phyloP scores from a whole-genome alignment of 2,329 filamentous ascomycete species.

The Phaeosphaeriaceae sp. region DNA sequence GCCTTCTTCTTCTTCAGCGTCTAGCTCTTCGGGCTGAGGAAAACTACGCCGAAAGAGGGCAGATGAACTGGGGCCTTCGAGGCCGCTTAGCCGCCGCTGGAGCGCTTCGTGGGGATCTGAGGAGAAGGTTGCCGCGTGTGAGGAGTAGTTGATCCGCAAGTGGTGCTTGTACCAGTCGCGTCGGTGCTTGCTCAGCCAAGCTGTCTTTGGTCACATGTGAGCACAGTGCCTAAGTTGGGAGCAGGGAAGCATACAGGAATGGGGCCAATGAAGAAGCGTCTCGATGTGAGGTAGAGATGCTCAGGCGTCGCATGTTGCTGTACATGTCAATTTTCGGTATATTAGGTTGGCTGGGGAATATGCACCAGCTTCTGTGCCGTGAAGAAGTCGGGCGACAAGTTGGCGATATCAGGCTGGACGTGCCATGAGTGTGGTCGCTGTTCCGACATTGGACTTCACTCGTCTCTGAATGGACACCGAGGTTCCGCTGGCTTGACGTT shows the following conservation, averaged over 20 bases:
- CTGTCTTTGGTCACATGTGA: slow-evolving; percentile 49
- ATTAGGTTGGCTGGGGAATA: background rate
- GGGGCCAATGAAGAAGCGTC: slow-evolving; percentile 69
- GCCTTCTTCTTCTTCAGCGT: slow-evolving; percentile 35
- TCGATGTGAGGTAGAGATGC: slow-evolving; percentile 66
- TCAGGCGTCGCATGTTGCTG: slow-evolving; percentile 66
- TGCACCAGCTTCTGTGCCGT: slow-evolving; percentile 61
- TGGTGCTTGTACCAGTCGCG: slow-evolving; percentile 67
- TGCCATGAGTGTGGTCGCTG: slow-evolving; percentile 42
- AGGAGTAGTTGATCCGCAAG: slow-evolving; percentile 53
- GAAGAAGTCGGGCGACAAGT: slow-evolving; percentile 57
- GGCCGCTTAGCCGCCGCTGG: slow-evolving; percentile 51
- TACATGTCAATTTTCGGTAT: slow-evolving; percentile 14
- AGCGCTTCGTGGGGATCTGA: slow-evolving; percentile 54
- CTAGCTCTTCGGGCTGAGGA: slow-evolving; percentile 49
- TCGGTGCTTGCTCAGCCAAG: slow-evolving; percentile 68
- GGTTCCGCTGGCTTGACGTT: slow-evolving; percentile 17
- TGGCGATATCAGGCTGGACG: slow-evolving; percentile 37
- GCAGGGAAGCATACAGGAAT: slow-evolving; percentile 55
- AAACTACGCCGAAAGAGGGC: slow-evolving; percentile 51
- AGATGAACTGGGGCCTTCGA: slow-evolving; percentile 49
- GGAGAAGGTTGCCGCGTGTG: slow-evolving; percentile 58
- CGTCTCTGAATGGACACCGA: slow-evolving; percentile 18
- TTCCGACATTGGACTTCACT: slow-evolving; percentile 36
- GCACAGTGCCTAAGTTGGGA: slow-evolving; percentile 9